These are phyloP conservation scores for Chenopodium formosanum DNA, from an alignment of 148 eudicot species.

Conservation along the genomic window DNA sequence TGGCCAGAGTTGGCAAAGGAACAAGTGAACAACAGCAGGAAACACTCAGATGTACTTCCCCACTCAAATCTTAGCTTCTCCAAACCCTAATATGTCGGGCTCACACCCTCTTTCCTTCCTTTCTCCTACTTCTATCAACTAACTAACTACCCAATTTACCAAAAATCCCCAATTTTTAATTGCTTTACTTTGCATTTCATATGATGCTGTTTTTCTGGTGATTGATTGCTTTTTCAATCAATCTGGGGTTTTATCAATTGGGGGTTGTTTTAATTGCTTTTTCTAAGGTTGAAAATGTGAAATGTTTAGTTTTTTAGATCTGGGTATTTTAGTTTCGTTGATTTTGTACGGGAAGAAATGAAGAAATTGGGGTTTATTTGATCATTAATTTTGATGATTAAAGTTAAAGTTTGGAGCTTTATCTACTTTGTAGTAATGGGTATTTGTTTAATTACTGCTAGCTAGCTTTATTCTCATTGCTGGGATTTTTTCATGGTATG, in stretches of 20 bases:
- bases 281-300: slow-evolving; percentile 1
- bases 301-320: slow-evolving; percentile 19
- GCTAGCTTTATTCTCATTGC: background rate
- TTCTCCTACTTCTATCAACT: background rate
- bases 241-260: slow-evolving; percentile 7
- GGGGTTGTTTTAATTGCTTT: background rate
- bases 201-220: slow-evolving; percentile 1
- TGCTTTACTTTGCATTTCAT: background rate
- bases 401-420: slow-evolving; percentile 6
- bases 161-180: background rate
- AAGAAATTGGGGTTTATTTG: background rate
- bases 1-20: slow-evolving; percentile 5
- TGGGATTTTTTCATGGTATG: background rate
- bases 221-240: background rate
- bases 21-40: background rate
- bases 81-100: slow-evolving; percentile 17
- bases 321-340: slow-evolving; percentile 18
- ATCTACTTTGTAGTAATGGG: slow-evolving; percentile 9
- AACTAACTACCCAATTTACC: background rate
- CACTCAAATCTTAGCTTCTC: slow-evolving; percentile 11
- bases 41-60: slow-evolving; percentile 1
- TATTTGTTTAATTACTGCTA: background rate
- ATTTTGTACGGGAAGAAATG: background rate
- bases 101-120: slow-evolving; percentile 7
- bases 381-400: background rate